These are phyloP conservation scores for Russula olivacea DNA, from an alignment of 768 basidiomycete genomes.

Conservation along the genomic window DNA sequence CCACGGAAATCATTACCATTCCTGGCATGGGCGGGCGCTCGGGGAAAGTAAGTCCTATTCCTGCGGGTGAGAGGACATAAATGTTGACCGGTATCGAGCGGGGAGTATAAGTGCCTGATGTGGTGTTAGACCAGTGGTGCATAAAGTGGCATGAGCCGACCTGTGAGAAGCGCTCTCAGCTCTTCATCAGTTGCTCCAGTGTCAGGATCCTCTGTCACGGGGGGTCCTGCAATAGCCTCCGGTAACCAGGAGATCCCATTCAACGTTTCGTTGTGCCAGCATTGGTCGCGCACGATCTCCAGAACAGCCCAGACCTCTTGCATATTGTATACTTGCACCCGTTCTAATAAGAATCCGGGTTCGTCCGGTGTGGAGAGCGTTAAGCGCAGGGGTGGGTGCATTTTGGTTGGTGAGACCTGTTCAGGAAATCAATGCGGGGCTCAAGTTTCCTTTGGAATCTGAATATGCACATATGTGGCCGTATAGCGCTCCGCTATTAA, in stretches of 20 bases:
- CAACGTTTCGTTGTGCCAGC: conserved; percentile 77
- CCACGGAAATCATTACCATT: conserved; percentile 56
- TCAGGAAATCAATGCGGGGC: conserved; percentile 8
- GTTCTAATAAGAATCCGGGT: conserved; percentile 67
- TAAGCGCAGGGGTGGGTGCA: conserved; percentile 64
- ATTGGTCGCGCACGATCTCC: conserved; percentile 79
- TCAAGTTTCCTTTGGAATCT: neutral
- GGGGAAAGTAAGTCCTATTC: conserved; percentile 58
- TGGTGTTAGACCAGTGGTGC: neutral
- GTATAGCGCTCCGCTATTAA: conserved; percentile 60
- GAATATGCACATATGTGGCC: conserved; percentile 52
- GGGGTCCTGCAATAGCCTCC: conserved; percentile 38
- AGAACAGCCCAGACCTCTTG: conserved; percentile 71
- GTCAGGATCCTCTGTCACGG: conserved; percentile 28
- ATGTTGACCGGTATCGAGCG: conserved; percentile 70
- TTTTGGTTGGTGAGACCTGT: conserved; percentile 58
- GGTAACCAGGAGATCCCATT: conserved; percentile 54
- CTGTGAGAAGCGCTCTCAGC: conserved; percentile 58
- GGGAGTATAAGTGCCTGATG: conserved; percentile 46
- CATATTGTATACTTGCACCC: conserved; percentile 63
- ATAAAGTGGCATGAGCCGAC: conserved; percentile 34
- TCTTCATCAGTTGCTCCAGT: conserved; percentile 46
- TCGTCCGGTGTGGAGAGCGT: conserved; percentile 65
- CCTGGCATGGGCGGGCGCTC: conserved; percentile 60
- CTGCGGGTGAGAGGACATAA: conserved; percentile 44